Percentiles rank a stretch among this genome's conserved stretches.
These are phyloP conservation scores for Trifolium dubium DNA, from an alignment of 306 rosid genomes.

Conservation along the genomic window DNA sequence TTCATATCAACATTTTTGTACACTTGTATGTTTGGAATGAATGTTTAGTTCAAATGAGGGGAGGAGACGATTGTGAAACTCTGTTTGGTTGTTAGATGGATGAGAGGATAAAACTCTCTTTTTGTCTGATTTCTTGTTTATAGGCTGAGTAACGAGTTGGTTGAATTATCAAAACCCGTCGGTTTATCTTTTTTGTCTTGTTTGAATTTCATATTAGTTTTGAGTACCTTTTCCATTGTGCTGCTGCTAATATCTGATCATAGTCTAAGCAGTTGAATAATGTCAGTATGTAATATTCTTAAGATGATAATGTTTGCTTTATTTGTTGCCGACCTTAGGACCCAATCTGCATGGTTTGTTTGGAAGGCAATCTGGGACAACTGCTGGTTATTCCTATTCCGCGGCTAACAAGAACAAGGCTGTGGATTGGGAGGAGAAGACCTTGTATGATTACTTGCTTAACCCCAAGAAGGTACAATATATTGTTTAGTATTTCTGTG, in stretches of 20 bases:
- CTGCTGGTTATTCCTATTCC: conserved; percentile 84
- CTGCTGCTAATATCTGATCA: not conserved
- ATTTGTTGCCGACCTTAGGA: conserved; percentile 49
- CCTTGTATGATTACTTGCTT: conserved; percentile 87
- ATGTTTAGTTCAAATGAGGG: not conserved
- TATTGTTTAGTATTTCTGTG: not conserved
- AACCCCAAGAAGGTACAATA: conserved; percentile 81
- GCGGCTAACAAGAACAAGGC: conserved; percentile 95
- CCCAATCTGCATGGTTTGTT: conserved; percentile 89
- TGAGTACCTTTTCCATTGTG: not conserved
- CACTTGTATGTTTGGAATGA: not conserved
- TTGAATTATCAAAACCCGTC: not conserved
- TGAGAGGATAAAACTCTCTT: not conserved
- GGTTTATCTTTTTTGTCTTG: not conserved
- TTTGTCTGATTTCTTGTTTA: not conserved
- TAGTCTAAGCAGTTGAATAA: not conserved
- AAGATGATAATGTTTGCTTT: not conserved
- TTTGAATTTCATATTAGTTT: conserved; percentile 5
- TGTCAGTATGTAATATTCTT: not conserved
- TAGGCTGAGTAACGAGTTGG: not conserved
- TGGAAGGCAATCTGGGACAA: conserved; percentile 96
- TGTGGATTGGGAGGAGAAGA: conserved; percentile 85
- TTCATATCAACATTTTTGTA: too few relatives aligned
- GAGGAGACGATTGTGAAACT: not conserved
- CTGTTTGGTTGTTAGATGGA: not conserved